A percentile compares a stretch with the other conserved stretches of the same genome.
phyloP scores from a whole-genome alignment of 2,329 filamentous ascomycete species.

The Bimuria novae-zelandiae region DNA sequence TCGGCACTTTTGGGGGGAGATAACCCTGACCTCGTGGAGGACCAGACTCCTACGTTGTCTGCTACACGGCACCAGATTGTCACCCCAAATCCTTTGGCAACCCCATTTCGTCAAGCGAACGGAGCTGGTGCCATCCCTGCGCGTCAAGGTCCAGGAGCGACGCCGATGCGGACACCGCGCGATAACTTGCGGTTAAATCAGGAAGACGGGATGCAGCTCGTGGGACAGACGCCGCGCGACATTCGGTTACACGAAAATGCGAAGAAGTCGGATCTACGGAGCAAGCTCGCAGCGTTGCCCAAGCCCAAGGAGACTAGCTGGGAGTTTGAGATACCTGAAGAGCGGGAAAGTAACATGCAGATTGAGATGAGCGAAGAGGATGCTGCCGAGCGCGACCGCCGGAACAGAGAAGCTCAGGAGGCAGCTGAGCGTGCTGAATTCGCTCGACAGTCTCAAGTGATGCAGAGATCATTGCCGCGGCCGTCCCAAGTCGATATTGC shows the following conservation, averaged over 20 bases:
- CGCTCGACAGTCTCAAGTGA: constrained; percentile 84
- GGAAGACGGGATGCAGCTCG: constrained; percentile 68
- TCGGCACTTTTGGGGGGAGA: constrained; percentile 93
- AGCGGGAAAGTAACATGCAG: constrained; percentile 65
- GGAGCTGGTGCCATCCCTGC: constrained; percentile 71
- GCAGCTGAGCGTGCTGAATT: constrained; percentile 72
- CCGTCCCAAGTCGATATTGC: constrained; percentile 74
- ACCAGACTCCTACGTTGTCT: constrained; percentile 82
- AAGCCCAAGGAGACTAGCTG: constrained; percentile 93
- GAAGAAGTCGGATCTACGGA: constrained; percentile 69
- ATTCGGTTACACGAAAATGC: constrained; percentile 72
- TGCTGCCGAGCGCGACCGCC: constrained; percentile 74
- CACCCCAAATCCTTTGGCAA: constrained; percentile 96
- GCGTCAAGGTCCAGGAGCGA: constrained; percentile 69
- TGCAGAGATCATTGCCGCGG: constrained; percentile 81
- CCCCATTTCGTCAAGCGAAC: constrained; percentile 71
- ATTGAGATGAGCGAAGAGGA: constrained; percentile 66
- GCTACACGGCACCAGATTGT: constrained; percentile 79
- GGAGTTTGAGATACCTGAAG: constrained; percentile 90
- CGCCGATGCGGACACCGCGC: constrained; percentile 84
- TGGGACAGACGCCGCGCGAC: constrained; percentile 77
- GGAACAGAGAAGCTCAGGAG: constrained; percentile 65
- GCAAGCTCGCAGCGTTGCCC: constrained; percentile 79
- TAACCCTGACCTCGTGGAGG: constrained; percentile 86
- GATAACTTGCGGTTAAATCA: constrained; percentile 86